Evolutionary conservation across 495 filamentous ascomycete species (phyloP).

Genomic region (Penicillium ochrochloron): DNA sequence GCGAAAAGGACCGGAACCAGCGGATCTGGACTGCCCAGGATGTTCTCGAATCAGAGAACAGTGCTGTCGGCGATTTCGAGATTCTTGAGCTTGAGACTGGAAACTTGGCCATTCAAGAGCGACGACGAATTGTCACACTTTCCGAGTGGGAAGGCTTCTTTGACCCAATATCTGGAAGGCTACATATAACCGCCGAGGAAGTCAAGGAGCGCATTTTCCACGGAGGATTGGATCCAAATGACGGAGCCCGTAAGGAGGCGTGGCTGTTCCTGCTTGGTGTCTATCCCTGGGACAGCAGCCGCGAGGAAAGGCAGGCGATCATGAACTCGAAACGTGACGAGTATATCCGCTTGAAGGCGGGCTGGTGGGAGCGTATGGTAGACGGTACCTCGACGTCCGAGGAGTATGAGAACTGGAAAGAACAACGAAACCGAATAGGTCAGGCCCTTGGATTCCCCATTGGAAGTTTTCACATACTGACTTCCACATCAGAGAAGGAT

Average conservation of each 20-base stretch:
- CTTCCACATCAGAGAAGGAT: constrained; percentile 79
- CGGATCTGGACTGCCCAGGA: constrained; percentile 93
- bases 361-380: constrained; percentile 95
- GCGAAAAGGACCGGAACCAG: constrained; percentile 80
- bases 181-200: constrained; percentile 82
- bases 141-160: constrained; percentile 91
- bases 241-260: constrained; percentile 91
- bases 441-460: constrained; percentile 35
- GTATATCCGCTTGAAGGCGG: constrained; percentile 89
- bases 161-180: constrained; percentile 68
- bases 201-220: constrained; percentile 97
- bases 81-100: constrained; percentile 82
- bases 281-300: constrained; percentile 85
- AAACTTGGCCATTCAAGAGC: constrained; percentile 69
- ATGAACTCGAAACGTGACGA: constrained; percentile 88
- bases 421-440: constrained; percentile 94
- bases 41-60: constrained; percentile 91
- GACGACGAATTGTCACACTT: constrained; percentile 74
- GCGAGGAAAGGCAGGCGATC: constrained; percentile 77
- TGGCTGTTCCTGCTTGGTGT: constrained; percentile 95
- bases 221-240: constrained; percentile 85
- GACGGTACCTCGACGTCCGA: constrained; percentile 76
- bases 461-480: constrained; percentile 9
- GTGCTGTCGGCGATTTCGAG: constrained; percentile 93
- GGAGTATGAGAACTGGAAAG: constrained; percentile 91